A percentile compares a stretch with the other conserved stretches of the same genome.
phyloP scores from a whole-genome alignment of 441 rosid genomes.

The Jatropha podagrica region DNA sequence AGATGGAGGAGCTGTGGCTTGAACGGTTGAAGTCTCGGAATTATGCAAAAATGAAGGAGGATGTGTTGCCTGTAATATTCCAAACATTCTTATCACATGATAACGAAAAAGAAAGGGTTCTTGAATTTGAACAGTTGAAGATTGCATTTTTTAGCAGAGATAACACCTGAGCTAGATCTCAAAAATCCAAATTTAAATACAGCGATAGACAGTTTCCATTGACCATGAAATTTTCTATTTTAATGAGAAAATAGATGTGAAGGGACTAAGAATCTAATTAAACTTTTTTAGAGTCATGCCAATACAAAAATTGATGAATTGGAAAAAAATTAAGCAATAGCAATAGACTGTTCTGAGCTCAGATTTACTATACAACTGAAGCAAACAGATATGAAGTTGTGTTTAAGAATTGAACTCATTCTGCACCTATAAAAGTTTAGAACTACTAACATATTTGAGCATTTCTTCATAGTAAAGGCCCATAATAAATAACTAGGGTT shows the following conservation, averaged over 20 bases:
- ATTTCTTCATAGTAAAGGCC: neutral
- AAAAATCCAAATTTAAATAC: neutral
- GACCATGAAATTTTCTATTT: neutral
- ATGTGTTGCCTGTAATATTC: conserved; percentile 49
- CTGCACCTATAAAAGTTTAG: neutral
- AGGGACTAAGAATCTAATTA: neutral
- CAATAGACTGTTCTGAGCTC: neutral
- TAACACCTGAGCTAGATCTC: neutral
- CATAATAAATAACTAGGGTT: neutral
- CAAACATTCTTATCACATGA: conserved; percentile 7
- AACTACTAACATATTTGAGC: neutral
- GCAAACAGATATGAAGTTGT: neutral
- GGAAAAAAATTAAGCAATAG: neutral
- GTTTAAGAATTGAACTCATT: neutral
- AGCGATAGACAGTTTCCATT: neutral
- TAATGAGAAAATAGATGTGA: neutral
- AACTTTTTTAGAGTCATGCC: neutral
- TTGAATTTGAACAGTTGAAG: neutral
- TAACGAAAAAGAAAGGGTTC: neutral
- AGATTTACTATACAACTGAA: neutral
- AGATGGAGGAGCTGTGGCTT: conserved; percentile 67
- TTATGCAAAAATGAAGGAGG: conserved; percentile 68
- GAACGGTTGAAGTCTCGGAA: conserved; percentile 32
- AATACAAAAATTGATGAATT: neutral
- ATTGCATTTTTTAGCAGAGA: neutral